phyloP scores from a whole-genome alignment of 495 filamentous ascomycete species.

The Mycothermus thermophilus region DNA sequence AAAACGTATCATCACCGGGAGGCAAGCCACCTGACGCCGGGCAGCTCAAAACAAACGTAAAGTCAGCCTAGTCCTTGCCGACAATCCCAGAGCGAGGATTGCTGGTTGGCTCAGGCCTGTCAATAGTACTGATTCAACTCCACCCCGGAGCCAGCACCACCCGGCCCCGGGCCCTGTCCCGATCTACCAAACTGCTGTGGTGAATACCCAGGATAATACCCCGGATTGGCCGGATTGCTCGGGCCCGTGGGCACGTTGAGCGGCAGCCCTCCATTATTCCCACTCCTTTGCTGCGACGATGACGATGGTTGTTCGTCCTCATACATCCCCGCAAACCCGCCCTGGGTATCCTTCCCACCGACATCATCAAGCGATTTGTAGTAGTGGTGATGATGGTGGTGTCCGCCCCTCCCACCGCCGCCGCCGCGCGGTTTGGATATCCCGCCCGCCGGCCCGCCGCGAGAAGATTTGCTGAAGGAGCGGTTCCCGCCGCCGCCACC shows the following conservation, averaged over 20 bases:
- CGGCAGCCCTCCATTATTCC: neutral
- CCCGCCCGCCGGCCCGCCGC: neutral
- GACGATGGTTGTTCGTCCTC: conserved; percentile 20
- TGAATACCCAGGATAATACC: conserved; percentile 1
- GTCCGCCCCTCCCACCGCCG: conserved; percentile 7
- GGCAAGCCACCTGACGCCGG: too few relatives aligned
- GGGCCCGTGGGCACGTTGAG: conserved; percentile 8
- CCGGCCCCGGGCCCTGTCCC: conserved; percentile 3
- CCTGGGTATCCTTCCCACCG: conserved; percentile 24
- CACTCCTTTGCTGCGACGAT: conserved; percentile 3
- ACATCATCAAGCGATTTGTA: conserved; percentile 30
- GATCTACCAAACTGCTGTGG: conserved; percentile 4
- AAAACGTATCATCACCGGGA: too few relatives aligned
- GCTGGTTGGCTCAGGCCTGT: too few relatives aligned
- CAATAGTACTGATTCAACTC: conserved; percentile 16
- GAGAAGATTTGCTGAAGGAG: neutral
- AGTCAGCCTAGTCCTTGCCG: too few relatives aligned
- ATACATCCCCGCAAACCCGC: conserved; percentile 25
- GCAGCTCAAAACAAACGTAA: too few relatives aligned
- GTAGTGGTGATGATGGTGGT: conserved; percentile 9
- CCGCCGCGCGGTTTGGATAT: conserved; percentile 10
- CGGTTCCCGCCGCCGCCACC: conserved; percentile 10
- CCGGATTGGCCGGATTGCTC: conserved; percentile 4
- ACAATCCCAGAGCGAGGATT: too few relatives aligned
- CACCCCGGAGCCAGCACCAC: conserved; percentile 1